These are phyloP conservation scores for Wickerhamomyces bovis DNA, from an alignment of 805 yeast species.

Conservation along the genomic window DNA sequence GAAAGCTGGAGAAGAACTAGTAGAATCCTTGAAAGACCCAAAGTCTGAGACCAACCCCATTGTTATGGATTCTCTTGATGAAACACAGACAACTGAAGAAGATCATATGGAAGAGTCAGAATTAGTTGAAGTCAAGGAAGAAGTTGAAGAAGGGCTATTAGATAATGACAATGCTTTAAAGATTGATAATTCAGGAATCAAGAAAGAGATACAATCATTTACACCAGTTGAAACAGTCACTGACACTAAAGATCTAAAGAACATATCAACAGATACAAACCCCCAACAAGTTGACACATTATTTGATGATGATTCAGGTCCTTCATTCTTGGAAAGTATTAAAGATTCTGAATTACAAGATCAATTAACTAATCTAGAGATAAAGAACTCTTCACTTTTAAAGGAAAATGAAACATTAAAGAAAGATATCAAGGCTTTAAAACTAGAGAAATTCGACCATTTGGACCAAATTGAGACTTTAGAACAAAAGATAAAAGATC, in stretches of 20 bases:
- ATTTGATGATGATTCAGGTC: conserved; percentile 15
- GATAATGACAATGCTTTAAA: background rate
- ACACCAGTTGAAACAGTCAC: background rate
- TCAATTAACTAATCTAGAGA: conserved; percentile 23
- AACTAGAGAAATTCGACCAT: conserved; percentile 30
- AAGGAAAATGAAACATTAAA: conserved; percentile 29
- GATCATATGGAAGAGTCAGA: conserved; percentile 6
- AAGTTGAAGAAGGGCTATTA: background rate
- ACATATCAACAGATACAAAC: background rate
- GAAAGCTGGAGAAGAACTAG: conserved; percentile 1
- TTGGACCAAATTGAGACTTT: conserved; percentile 29
- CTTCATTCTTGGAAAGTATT: conserved; percentile 25
- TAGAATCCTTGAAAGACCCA: too few species aligned
- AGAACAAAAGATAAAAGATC: conserved; percentile 22
- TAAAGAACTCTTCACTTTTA: conserved; percentile 18
- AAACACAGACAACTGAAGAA: background rate
- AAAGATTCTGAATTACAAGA: conserved; percentile 18
- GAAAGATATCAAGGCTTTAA: conserved; percentile 31
- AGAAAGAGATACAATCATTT: background rate
- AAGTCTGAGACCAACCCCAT: background rate
- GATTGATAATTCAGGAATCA: background rate
- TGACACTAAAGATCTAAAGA: background rate
- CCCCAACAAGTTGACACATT: conserved; percentile 7
- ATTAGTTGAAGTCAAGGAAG: background rate
- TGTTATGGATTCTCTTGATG: conserved; percentile 3